Base-by-base conservation (phyloP, 2,329 filamentous ascomycete species). In the Paraconiothyrium brasiliense region DNA sequence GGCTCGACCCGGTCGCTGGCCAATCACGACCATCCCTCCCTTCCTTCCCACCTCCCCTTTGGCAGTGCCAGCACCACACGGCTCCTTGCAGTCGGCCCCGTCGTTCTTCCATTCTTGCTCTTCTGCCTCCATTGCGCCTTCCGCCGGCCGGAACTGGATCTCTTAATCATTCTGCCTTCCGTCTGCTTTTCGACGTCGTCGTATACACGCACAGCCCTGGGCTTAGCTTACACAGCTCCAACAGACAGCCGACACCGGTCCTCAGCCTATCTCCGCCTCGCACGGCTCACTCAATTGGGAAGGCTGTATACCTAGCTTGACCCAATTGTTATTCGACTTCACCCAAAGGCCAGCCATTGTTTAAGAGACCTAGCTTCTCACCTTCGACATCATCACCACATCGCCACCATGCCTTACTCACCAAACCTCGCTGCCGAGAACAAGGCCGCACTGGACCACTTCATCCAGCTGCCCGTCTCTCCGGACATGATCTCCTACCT, bases 401-500 rank as follows among this genome's bases (percentile, higher is more conserved):
- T 56, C 56, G 57, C 60, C 71, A 64, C 46, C 70, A 84, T 84
- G 83, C 75, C 80, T 70, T 82, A 81, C 78, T 78, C 78, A 71
- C 70, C 71, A 76, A 71, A 78, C 71, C 70, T 80, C 74, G 68
- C 68, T 27, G 72, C 77, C 63, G 80, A 86, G 79, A 93, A 93
- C 83, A 87, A 89, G 78, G 86, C 86, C 57, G 92, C 92, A 54
- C 85, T 95, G 67, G 91, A 94, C 73, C 87, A 91, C 73, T 94
- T 95, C 78, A 87, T 95, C 82, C 92, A 90, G 80, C 86, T 87
- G 70, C 89, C 90, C 10, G 92, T 95, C 66, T 89, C 85, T 74
- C 85, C 85, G 70, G 85, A 90, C 58, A 95, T 95, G 92, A 90
- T 95, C 72, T 79, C 83, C 62, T 92, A 92, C 80, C 87, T 95